Base-by-base conservation (phyloP, 2,329 filamentous ascomycete species). In the Phialophora macrospora region DNA sequence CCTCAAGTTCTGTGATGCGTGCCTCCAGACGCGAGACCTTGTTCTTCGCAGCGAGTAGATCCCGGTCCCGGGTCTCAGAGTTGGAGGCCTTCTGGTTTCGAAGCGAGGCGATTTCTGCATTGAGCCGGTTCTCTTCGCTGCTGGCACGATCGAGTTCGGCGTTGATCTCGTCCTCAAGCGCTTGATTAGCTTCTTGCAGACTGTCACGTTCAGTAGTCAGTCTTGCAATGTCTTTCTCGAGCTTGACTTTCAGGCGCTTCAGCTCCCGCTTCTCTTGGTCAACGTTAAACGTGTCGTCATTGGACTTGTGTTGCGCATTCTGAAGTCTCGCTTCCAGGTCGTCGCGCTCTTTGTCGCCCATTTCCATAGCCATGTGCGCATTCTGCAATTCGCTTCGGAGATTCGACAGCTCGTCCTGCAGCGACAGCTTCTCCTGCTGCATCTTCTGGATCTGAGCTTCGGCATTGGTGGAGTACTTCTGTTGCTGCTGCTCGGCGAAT, bases 251-350 rank as follows among this genome's bases (percentile, higher is more conserved):
- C n/a, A 85, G 79, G 30, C 87, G 87, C 20, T 88, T 86, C 26
- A 92, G 80, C 61, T 91, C 88, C 54, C 89, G 78, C 69, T 88
- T 87, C 73, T 92, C 90, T 67, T 88, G 85, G 70, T 91, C 89
- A 54, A 90, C 75, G 12, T 83, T 84, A 70, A 86, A 83, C 0
- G 83, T 85, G 64, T 88, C 85, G 62, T 80, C 80, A 32, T 83
- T 83, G 56, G 85, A 85, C 62, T 84, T 83, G 46, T 85, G 81
- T 34, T 49, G 32, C 67, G 81, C 74, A 26, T 82, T 81, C 52
- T 82, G 81, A 22, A 91, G 78, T 72, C 89, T 86, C 34, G 78
- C 83, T 63, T 88, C 84, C 22, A 91, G 77, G 72, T 90, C 87
- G 71, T 91, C 87, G 11, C 88, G 84, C 71, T 92, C 88, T 1